phyloP scores from a whole-genome alignment of 768 basidiomycete species.

The Tylopilus vinaceipallidus region DNA sequence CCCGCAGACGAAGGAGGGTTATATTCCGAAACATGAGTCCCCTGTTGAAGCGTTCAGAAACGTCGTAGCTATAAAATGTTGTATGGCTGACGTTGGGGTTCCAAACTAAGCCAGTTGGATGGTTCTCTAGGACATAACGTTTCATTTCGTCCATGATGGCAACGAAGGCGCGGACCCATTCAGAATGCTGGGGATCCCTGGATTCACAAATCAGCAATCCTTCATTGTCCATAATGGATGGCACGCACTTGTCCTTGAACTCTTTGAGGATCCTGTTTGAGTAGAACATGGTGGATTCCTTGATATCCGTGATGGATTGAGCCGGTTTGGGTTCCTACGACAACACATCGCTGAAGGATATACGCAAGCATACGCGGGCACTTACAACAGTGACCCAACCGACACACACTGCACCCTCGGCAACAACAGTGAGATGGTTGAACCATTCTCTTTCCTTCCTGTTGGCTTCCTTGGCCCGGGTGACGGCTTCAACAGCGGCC shows the following conservation, averaged over 20 bases:
- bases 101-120: slow-evolving; percentile 87
- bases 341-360: not conserved
- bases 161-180: slow-evolving; percentile 80
- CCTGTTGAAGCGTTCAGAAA: slow-evolving; percentile 38
- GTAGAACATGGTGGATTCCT: slow-evolving; percentile 86
- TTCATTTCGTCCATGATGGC: slow-evolving; percentile 73
- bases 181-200: slow-evolving; percentile 83
- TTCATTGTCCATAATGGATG: not conserved
- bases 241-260: slow-evolving; percentile 83
- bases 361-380: slow-evolving; percentile 4
- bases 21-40: slow-evolving; percentile 56
- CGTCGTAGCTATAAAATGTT: not conserved
- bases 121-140: slow-evolving; percentile 80
- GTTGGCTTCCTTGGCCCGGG: slow-evolving; percentile 79
- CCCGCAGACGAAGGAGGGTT: slow-evolving; percentile 35
- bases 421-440: slow-evolving; percentile 75
- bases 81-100: slow-evolving; percentile 63
- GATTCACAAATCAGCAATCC: slow-evolving; percentile 4
- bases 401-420: slow-evolving; percentile 76
- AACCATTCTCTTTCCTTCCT: slow-evolving; percentile 80
- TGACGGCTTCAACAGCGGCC: slow-evolving; percentile 68
- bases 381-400: slow-evolving; percentile 89
- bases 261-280: slow-evolving; percentile 89
- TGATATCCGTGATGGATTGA: slow-evolving; percentile 75
- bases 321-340: slow-evolving; percentile 72